phyloP scores from a whole-genome alignment of 2,329 filamentous ascomycete genomes.

The Amylocarpus encephaloides region DNA sequence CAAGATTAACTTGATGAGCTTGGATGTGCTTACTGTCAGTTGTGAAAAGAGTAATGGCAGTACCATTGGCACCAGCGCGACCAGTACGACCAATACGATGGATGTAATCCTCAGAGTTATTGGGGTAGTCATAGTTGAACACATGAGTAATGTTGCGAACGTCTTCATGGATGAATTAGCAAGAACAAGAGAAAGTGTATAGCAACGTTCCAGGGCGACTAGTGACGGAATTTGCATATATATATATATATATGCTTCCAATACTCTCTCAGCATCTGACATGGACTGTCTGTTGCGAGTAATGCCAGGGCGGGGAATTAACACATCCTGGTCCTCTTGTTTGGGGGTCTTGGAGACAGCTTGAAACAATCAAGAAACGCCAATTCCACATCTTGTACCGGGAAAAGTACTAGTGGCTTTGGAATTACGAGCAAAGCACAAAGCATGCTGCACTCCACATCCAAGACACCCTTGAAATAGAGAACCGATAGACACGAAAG shows the following conservation, averaged over 20 bases:
- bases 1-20: slow-evolving; percentile 12
- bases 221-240: slow-evolving; percentile 31
- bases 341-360: slow-evolving; percentile 63
- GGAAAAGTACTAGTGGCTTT: slow-evolving; percentile 57
- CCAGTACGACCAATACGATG: slow-evolving; percentile 95
- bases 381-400: slow-evolving; percentile 72
- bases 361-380: slow-evolving; percentile 76
- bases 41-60: slow-evolving; percentile 97
- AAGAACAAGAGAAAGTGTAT: slow-evolving; percentile 52
- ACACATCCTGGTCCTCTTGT: slow-evolving; percentile 53
- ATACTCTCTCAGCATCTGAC: slow-evolving; percentile 36
- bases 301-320: slow-evolving; percentile 46
- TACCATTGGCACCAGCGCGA: slow-evolving; percentile 88
- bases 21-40: slow-evolving; percentile 79
- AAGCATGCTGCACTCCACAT: slow-evolving; percentile 63
- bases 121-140: slow-evolving; percentile 99
- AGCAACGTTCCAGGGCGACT: slow-evolving; percentile 55
- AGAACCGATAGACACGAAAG: slow-evolving; percentile 78
- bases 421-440: slow-evolving; percentile 69
- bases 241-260: slow-evolving; percentile 33
- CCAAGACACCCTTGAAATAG: slow-evolving; percentile 77
- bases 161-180: slow-evolving; percentile 90
- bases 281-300: slow-evolving; percentile 35
- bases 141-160: slow-evolving; percentile 99
- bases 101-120: slow-evolving; percentile 98